Conservation (phyloP, 495 filamentous ascomycete species). For the Thozetella sp. region DNA sequence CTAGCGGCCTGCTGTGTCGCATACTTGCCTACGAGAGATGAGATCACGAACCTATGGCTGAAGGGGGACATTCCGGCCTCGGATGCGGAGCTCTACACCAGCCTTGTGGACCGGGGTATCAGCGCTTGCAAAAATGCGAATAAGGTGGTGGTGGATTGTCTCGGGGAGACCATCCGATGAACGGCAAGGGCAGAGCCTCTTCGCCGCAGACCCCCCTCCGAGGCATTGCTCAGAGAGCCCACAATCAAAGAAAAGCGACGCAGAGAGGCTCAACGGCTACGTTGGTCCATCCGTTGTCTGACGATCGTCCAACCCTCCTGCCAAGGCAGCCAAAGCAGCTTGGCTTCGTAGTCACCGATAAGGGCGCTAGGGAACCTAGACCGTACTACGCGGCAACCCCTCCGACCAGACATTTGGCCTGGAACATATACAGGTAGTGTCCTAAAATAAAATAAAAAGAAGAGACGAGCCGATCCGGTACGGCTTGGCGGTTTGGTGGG, state of each 20-base stretch:
- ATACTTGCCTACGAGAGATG: conserved; percentile 84
- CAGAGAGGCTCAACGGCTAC: too few species aligned
- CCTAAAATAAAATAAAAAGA: neutral
- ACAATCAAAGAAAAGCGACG: too few species aligned
- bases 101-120: conserved; percentile 42
- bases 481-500: neutral
- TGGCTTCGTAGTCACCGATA: too few species aligned
- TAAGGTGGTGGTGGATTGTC: conserved; percentile 36
- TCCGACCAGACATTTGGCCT: neutral
- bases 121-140: conserved; percentile 42
- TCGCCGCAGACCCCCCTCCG: neutral
- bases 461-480: neutral
- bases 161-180: conserved; percentile 34
- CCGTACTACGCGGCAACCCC: neutral
- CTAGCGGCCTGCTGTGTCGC: conserved; percentile 84
- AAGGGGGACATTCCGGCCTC: conserved; percentile 64
- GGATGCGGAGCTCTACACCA: conserved; percentile 37
- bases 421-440: neutral
- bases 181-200: neutral
- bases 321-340: too few species aligned
- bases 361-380: neutral
- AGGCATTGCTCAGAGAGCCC: neutral
- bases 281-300: too few species aligned
- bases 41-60: conserved; percentile 92
- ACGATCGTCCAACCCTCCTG: too few species aligned